phyloP scores from a whole-genome alignment of 495 filamentous ascomycete genomes.

The Parathielavia hyrcaniae region DNA sequence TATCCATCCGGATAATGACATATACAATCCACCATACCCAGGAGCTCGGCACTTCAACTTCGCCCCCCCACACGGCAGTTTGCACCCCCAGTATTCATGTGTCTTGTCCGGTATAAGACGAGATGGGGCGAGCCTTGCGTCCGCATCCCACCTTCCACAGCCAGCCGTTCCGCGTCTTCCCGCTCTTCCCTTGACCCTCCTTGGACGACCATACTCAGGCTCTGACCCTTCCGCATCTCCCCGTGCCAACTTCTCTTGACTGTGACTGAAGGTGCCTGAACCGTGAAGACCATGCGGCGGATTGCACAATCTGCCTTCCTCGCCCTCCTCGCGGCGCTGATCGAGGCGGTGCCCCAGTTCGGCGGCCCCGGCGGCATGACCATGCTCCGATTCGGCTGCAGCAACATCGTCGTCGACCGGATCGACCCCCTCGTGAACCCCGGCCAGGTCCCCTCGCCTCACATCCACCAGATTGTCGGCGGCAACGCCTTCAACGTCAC shows the following conservation, averaged over 20 bases:
- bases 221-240: neutral
- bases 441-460: slow-evolving; percentile 34
- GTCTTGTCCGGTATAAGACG: slow-evolving; percentile 8
- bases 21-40: slow-evolving; percentile 10
- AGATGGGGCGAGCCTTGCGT: neutral
- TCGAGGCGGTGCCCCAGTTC: slow-evolving; percentile 36
- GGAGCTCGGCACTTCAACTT: slow-evolving; percentile 26
- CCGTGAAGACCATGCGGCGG: slow-evolving; percentile 31
- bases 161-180: neutral
- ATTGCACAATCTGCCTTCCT: slow-evolving; percentile 27
- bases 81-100: neutral
- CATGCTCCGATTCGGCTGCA: slow-evolving; percentile 46
- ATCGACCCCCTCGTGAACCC: slow-evolving; percentile 43
- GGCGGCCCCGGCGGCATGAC: slow-evolving; percentile 31
- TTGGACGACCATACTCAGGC: neutral
- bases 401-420: slow-evolving; percentile 41
- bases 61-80: slow-evolving; percentile 18
- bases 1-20: slow-evolving; percentile 21
- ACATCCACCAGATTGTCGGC: slow-evolving; percentile 44
- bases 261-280: neutral
- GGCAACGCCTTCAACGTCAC: slow-evolving; percentile 41
- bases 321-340: slow-evolving; percentile 34
- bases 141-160: neutral
- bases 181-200: neutral
- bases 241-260: neutral